These are phyloP conservation scores for Leptographium flavum DNA, from an alignment of 2,329 filamentous ascomycete species.

Conservation along the genomic window DNA sequence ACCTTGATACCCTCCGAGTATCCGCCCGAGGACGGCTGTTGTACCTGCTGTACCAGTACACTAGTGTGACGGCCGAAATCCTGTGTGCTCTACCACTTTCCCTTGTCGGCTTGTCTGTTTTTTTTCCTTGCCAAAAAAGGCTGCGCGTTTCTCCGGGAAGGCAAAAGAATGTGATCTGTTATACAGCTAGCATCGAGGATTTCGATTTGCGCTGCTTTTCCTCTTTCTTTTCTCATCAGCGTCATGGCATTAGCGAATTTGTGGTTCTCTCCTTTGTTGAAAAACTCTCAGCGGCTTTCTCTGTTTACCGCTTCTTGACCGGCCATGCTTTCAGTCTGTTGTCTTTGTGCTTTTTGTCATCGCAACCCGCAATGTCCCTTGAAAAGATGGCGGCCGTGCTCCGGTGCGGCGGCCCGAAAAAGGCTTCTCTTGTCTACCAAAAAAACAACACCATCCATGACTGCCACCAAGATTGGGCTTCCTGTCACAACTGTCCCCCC, in stretches of 20 bases:
- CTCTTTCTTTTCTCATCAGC: slow-evolving; percentile 19
- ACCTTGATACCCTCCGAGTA: slow-evolving; percentile 10
- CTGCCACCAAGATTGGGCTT: not conserved
- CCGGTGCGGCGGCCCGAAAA: not conserved
- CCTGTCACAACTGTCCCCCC: not conserved
- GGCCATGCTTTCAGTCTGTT: not conserved
- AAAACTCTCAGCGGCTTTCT: not conserved
- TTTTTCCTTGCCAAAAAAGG: slow-evolving; percentile 6
- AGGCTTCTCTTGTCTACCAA: slow-evolving; percentile 4
- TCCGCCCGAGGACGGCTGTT: slow-evolving; percentile 4
- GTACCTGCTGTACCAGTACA: slow-evolving; percentile 9
- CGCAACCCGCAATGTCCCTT: not conserved
- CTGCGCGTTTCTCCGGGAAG: slow-evolving; percentile 19
- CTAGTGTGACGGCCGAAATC: slow-evolving; percentile 6
- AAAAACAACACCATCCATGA: slow-evolving; percentile 1
- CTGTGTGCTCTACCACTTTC: slow-evolving; percentile 6
- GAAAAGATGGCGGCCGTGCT: slow-evolving; percentile 3
- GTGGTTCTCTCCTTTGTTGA: slow-evolving; percentile 14
- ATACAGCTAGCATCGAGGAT: slow-evolving; percentile 27
- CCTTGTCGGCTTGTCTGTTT: slow-evolving; percentile 1
- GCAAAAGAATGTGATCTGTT: slow-evolving; percentile 27
- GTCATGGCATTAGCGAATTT: slow-evolving; percentile 33
- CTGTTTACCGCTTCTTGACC: not conserved
- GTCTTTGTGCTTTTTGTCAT: not conserved
- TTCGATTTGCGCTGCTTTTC: slow-evolving; percentile 14